Base-by-base conservation (phyloP, 176 grass and related monocot species). In the Oryza nivara region DNA sequence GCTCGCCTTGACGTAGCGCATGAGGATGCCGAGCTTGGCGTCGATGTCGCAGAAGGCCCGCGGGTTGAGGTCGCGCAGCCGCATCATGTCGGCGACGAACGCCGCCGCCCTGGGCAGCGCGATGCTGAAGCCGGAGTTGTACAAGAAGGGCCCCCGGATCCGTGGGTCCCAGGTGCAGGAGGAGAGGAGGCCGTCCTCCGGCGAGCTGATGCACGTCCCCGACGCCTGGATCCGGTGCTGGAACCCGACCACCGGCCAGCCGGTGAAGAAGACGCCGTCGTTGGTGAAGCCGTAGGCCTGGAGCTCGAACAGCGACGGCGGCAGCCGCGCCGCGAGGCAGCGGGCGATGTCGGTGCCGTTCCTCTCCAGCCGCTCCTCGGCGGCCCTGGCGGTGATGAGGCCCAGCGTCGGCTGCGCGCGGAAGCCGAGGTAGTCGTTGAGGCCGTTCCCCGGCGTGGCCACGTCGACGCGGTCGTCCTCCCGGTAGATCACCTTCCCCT, bases 121-220 rank as follows among this genome's bases (percentile, higher is more conserved):
- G 32, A 93, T 17, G 88, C 81, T 85, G 34, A 90, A 79, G 34
- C 76, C 75, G 28, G 88, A 81, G 7, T 84, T 64, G 91, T 85
- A 86, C 67, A 78, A 65, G 76, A 90, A 90, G 19, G 36, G 23
- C 0, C 91, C 73, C 0, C 20, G 23, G 22, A 93, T 61, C 7
- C 91, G 87, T 0, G 76, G 71, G 72, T 92, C 91, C 91, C 91
- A 93, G 3, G 7, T 26, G 81, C 91, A 90, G 19, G 72, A 78
- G 12, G 88, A 61, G 22, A 76, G 41, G 7, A 87, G 80, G 10
- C 51, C 76, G 12, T 88, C 81, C 1, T 82, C 72, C 9, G 2
- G 11, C 56, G 76, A 70, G 26, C 26, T 20, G 15, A 90, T 23
- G 84, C 91, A 90, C 2, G 49, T 40, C 20, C 86, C 64, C 0